Conservation (phyloP, 345 rosid species). For the Punica granatum region DNA sequence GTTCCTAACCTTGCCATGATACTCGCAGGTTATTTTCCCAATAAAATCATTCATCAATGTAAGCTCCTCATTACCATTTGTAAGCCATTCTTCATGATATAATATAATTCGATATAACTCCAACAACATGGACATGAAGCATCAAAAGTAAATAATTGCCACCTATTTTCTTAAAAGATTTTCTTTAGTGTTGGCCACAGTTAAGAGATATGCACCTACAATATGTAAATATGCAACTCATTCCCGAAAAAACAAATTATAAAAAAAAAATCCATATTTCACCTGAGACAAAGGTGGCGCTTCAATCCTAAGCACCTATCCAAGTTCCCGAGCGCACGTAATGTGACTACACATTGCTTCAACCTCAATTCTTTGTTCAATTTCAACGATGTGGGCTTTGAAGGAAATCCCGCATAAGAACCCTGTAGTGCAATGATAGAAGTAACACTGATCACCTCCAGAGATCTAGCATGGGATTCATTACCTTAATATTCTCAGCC, state of each 20-base stretch:
- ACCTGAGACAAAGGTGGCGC: slow-evolving; percentile 41
- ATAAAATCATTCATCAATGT: neutral
- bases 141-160: neutral
- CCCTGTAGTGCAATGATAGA: slow-evolving; percentile 38
- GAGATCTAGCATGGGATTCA: neutral
- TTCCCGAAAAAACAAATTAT: slow-evolving; percentile 2
- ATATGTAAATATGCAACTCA: neutral
- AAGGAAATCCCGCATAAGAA: slow-evolving; percentile 50
- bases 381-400: slow-evolving; percentile 49
- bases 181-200: too few relatives aligned
- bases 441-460: neutral
- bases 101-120: neutral
- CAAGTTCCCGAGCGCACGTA: slow-evolving; percentile 39
- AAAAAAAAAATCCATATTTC: slow-evolving; percentile 10
- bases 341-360: slow-evolving; percentile 32
- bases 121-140: neutral
- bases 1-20: neutral
- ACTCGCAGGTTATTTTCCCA: neutral
- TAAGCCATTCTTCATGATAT: neutral
- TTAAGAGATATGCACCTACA: neutral
- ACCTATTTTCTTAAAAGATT: neutral
- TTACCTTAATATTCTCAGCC: neutral
- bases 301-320: slow-evolving; percentile 35
- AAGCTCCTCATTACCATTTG: neutral
- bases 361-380: slow-evolving; percentile 32